Evolutionary conservation across 208 protist species (phyloP).

Genomic region (Balamuthia mandrillaris): DNA sequence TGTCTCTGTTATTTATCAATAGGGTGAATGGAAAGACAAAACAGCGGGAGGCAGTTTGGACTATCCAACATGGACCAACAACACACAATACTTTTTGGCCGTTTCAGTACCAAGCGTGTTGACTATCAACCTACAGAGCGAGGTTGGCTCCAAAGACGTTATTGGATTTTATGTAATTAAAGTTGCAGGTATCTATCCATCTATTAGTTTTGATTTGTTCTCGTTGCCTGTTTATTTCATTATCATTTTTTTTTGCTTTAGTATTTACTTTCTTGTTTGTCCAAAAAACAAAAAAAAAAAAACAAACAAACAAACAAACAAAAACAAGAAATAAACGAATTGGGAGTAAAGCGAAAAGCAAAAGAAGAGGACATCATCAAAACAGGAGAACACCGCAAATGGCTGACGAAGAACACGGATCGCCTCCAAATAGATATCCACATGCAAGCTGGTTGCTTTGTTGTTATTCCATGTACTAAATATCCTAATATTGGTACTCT

Average conservation of each 20-base stretch:
- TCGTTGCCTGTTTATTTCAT: background rate
- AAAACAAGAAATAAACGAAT: conserved; percentile 26
- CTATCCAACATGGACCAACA: conserved; percentile 9
- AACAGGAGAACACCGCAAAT: conserved; percentile 7
- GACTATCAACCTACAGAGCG: conserved; percentile 20
- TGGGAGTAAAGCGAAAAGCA: conserved; percentile 9
- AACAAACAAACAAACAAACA: too few species aligned
- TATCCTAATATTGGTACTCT: conserved; percentile 11
- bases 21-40: conserved; percentile 22
- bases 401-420: background rate
- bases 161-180: conserved; percentile 37
- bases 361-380: conserved; percentile 26
- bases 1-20: too few species aligned
- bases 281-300: too few species aligned
- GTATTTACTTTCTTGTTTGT: too few species aligned
- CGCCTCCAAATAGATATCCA: conserved; percentile 8
- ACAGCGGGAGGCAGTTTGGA: background rate
- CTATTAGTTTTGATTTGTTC: background rate
- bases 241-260: background rate
- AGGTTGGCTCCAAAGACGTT: background rate
- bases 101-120: conserved; percentile 12
- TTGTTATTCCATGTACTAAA: conserved; percentile 24
- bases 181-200: background rate
- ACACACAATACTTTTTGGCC: conserved; percentile 9
- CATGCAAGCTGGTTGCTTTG: background rate